A percentile compares a stretch with the other conserved stretches of the same genome.
Evolutionary conservation across 257 asterid species (phyloP).

Genomic region (Solanum appendiculatum): DNA sequence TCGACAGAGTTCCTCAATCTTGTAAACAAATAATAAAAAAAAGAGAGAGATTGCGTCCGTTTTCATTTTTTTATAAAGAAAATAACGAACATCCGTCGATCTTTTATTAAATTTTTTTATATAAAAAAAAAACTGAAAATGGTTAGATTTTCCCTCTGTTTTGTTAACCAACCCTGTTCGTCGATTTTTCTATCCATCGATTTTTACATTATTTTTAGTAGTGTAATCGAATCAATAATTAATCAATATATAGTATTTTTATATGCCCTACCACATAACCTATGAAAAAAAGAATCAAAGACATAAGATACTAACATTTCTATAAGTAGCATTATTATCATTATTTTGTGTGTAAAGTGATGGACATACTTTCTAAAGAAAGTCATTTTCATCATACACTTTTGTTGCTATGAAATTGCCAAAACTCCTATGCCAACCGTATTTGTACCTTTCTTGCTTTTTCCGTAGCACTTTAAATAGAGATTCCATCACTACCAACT

Average conservation of each 20-base stretch:
- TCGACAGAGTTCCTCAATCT: too few species aligned
- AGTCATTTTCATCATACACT: background rate
- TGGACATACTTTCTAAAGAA: background rate
- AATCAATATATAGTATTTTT: background rate
- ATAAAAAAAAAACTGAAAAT: too few species aligned
- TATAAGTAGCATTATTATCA: background rate
- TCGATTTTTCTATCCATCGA: background rate
- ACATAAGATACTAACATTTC: background rate
- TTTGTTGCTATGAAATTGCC: background rate
- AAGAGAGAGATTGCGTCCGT: rapidly evolving
- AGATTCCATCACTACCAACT: background rate
- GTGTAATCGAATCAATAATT: too few species aligned
- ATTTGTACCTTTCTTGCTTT: background rate
- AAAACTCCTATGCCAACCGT: background rate
- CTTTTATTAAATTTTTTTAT: too few species aligned
- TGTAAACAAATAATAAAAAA: too few species aligned
- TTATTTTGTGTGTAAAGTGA: background rate
- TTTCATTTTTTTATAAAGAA: too few species aligned
- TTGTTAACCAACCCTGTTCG: too few species aligned
- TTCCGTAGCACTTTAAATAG: background rate
- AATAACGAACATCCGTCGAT: background rate
- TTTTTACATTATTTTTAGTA: background rate
- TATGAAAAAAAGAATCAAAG: background rate
- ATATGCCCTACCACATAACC: background rate
- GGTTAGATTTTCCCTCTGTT: background rate